phyloP scores from a whole-genome alignment of 202 grass and related monocot species.

The Zizania palustris region DNA sequence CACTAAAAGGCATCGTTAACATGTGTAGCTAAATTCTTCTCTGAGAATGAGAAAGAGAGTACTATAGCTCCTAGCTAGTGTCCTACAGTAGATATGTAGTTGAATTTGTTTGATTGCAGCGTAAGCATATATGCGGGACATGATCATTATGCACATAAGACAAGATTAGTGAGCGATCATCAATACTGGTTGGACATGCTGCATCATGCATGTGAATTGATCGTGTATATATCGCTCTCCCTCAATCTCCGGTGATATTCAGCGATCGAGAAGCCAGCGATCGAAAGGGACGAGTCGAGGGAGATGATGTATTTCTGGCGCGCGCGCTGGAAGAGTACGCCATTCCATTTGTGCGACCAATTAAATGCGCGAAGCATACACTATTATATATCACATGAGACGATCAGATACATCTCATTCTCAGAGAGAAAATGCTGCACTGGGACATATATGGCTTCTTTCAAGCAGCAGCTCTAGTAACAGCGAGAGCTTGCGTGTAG shows the following conservation, averaged over 20 bases:
- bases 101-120: background rate
- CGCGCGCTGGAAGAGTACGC: slow-evolving; percentile 1
- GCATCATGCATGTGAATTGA: background rate
- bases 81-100: background rate
- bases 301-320: background rate
- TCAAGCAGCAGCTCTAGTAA: no score
- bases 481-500: no score
- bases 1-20: background rate
- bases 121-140: background rate
- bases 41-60: background rate
- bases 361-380: background rate
- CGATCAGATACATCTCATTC: no score
- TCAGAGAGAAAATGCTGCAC: no score
- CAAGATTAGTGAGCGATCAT: background rate
- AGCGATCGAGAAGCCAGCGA: background rate
- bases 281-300: background rate
- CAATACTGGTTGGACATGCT: background rate
- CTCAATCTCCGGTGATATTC: background rate
- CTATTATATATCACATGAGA: no score
- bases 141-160: background rate
- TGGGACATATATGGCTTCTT: no score
- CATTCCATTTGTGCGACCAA: background rate
- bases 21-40: no score
- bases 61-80: background rate
- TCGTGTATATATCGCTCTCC: background rate